Percentiles rank a stretch among this genome's conserved stretches.
Evolutionary conservation across 176 grass and related monocot species (phyloP).

Genomic region (Oryza officinalis): DNA sequence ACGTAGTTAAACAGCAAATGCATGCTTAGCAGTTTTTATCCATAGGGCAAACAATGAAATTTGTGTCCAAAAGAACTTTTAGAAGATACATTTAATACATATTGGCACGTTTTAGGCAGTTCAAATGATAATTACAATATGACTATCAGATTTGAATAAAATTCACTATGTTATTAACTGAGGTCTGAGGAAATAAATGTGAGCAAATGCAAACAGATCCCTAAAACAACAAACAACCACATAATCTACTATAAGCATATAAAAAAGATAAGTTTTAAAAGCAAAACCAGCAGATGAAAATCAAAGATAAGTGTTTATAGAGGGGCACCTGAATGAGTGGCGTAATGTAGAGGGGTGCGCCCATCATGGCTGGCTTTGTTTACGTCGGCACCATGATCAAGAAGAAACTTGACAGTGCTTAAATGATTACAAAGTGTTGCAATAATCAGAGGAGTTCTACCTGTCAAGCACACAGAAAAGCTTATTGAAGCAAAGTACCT

Average conservation of each 20-base stretch:
- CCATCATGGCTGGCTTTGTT: constrained; percentile 20
- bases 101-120: no score
- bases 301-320: not conserved
- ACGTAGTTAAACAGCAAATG: no score
- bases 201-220: not conserved
- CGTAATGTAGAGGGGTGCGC: constrained; percentile 23
- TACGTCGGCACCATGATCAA: constrained; percentile 33
- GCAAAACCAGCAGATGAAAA: not conserved
- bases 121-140: no score
- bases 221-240: no score
- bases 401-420: constrained; percentile 28
- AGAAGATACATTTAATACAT: no score
- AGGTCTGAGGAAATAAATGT: no score
- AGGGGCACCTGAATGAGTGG: constrained; percentile 12
- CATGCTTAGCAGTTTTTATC: no score
- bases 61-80: no score
- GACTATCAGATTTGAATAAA: no score
- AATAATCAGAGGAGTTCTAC: constrained; percentile 35
- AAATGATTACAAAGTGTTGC: not conserved
- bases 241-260: no score
- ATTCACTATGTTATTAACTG: no score
- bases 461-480: constrained; percentile 21
- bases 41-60: no score
- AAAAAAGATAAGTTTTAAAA: not conserved
- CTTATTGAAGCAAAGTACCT: not conserved